Conservation (phyloP, 2,329 filamentous ascomycete genomes). For the Cytospora piceicola region DNA sequence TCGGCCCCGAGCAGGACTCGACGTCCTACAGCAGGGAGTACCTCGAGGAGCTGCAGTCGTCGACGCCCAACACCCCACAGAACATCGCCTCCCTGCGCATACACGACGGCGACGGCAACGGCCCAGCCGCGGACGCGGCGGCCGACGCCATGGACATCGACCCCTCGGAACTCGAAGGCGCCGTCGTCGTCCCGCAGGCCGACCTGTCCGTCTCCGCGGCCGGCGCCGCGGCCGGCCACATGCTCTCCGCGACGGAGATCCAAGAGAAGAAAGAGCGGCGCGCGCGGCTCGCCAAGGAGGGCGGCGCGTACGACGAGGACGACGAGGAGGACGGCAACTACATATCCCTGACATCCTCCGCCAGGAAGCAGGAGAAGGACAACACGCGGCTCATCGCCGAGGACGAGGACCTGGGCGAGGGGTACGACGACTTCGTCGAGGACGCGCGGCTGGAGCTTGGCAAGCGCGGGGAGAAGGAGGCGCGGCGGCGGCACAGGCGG, state of each 20-base stretch:
- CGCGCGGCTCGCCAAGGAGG: slow-evolving; percentile 72
- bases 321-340: slow-evolving; percentile 46
- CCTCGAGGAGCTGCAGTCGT: slow-evolving; percentile 81
- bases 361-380: slow-evolving; percentile 60
- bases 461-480: slow-evolving; percentile 76
- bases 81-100: slow-evolving; percentile 54
- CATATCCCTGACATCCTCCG: slow-evolving; percentile 39
- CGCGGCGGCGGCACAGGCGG: slow-evolving; percentile 65
- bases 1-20: slow-evolving; percentile 66
- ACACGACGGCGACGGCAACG: slow-evolving; percentile 45
- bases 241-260: slow-evolving; percentile 84
- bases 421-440: slow-evolving; percentile 89
- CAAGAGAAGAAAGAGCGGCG: slow-evolving; percentile 88
- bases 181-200: slow-evolving; percentile 61
- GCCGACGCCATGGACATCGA: slow-evolving; percentile 61
- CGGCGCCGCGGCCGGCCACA: slow-evolving; percentile 43
- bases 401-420: slow-evolving; percentile 91
- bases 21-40: slow-evolving; percentile 87
- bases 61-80: slow-evolving; percentile 81
- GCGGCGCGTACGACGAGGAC: slow-evolving; percentile 66
- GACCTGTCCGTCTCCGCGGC: slow-evolving; percentile 44
- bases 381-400: slow-evolving; percentile 78
- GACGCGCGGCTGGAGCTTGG: slow-evolving; percentile 81
- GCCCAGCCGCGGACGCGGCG: slow-evolving; percentile 32
- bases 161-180: slow-evolving; percentile 64